Base-by-base conservation (phyloP, 2,329 filamentous ascomycete species). In the Rutstroemia sp. region DNA sequence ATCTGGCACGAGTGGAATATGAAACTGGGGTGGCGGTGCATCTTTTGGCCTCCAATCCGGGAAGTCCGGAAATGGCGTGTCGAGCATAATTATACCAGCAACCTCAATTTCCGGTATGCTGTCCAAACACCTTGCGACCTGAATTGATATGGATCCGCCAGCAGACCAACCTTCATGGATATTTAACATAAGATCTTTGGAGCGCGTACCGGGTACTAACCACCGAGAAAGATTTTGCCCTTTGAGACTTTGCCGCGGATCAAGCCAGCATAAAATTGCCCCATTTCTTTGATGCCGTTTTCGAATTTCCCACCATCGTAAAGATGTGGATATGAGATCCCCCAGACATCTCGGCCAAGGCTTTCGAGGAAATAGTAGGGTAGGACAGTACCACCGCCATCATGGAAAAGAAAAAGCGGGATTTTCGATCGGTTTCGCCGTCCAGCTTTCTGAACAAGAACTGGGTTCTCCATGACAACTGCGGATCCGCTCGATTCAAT, bases 281-380 rank as follows among this genome's bases (percentile, higher is more conserved):
- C 51, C 51, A 53, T 53, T 5, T 19, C 42, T 25, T 53, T 46
- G 6, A 53, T 53, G n/a, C 51, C 51, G 12, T 18, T 5, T 5
- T 48, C 51, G 8, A 53, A 53, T 23, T 10, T 25, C 7, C 51
- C 51, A 5, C 21, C 51, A 27, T 47, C 41, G 18, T 39, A 18
- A 3, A 53, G 42, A n/a, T 53, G 51, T 27, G 51, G 51, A 47
- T 47, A 53, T 53, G 42, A 53, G 30, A 53, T 21, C 9, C 51
- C 51, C 42, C 51, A 53, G n/a, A 53, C 42, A 21, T 53, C 45
- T 1, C 51, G 51, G 21, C 34, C 25, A 12, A 53, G 45, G 19
- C 51, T 53, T 53, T 53, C 51, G 6, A 53, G 51, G 14, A 47
- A 53, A 42, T 53, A 39, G 46, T 53, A 53, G 8, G 51, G 51